Evolutionary conservation across 768 basidiomycete genomes (phyloP).

Genomic region (Podaxis pistillaris): DNA sequence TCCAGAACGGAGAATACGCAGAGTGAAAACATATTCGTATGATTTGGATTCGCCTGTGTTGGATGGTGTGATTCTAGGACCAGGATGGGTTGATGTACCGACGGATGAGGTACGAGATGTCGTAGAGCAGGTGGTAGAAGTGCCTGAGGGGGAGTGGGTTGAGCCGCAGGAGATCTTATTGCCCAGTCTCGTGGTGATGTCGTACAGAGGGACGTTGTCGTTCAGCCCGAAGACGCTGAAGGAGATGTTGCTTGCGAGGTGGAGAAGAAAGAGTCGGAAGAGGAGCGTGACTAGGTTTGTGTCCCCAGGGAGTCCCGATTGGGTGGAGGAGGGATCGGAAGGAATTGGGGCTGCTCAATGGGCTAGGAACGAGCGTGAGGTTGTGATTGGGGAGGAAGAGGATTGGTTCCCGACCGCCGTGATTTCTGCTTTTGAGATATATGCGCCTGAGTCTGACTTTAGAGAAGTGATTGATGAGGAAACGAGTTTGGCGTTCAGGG

Average conservation of each 20-base stretch:
- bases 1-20: slow-evolving; percentile 12
- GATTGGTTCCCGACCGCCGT: slow-evolving; percentile 9
- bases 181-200: slow-evolving; percentile 3
- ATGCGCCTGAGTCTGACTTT: slow-evolving; percentile 4
- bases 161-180: slow-evolving; percentile 8
- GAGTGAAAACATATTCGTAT: slow-evolving; percentile 11
- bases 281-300: neutral
- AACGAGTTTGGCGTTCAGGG: slow-evolving; percentile 10
- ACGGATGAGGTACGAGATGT: slow-evolving; percentile 9
- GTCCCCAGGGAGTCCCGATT: neutral
- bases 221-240: slow-evolving; percentile 1
- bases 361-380: neutral
- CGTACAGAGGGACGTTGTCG: slow-evolving; percentile 7
- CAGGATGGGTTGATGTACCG: slow-evolving; percentile 2
- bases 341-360: neutral
- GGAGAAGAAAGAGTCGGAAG: slow-evolving; percentile 4
- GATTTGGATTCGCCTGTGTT: neutral
- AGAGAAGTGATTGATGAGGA: slow-evolving; percentile 9
- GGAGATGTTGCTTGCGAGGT: slow-evolving; percentile 5
- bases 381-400: neutral
- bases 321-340: neutral
- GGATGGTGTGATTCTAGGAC: neutral
- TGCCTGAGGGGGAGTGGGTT: slow-evolving; percentile 8
- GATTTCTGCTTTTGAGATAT: neutral
- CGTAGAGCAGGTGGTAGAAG: neutral